phyloP scores from a whole-genome alignment of 2,329 filamentous ascomycete species.

The Claviceps citrina region DNA sequence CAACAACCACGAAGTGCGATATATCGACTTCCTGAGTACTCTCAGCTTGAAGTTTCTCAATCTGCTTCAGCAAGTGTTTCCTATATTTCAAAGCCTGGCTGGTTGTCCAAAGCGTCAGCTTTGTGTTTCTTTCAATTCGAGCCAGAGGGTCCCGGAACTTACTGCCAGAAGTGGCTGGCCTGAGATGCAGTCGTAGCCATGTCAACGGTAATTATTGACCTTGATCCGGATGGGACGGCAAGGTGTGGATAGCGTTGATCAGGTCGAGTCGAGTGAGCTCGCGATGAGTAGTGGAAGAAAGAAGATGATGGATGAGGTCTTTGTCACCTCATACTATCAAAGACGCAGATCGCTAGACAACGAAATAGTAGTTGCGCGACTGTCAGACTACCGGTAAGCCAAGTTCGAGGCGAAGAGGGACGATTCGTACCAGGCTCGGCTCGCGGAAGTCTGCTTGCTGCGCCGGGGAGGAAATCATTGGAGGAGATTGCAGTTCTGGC shows the following conservation, averaged over 20 bases:
- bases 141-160: too few species aligned
- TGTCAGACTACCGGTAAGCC: conserved; percentile 21
- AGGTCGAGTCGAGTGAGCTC: background rate
- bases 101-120: conserved; percentile 7
- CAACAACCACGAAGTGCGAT: conserved; percentile 28
- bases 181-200: conserved; percentile 11
- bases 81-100: conserved; percentile 30
- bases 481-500: conserved; percentile 12
- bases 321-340: conserved; percentile 21
- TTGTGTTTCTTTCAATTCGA: too few species aligned
- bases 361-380: conserved; percentile 8
- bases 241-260: background rate
- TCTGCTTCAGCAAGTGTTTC: conserved; percentile 26
- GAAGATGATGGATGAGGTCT: conserved; percentile 11
- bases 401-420: conserved; percentile 12
- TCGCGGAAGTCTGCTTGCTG: conserved; percentile 21
- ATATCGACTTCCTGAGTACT: conserved; percentile 21
- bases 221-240: conserved; percentile 4
- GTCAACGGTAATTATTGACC: background rate
- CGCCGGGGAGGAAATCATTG: conserved; percentile 22
- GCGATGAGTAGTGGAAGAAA: conserved; percentile 1
- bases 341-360: conserved; percentile 10
- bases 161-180: conserved; percentile 26
- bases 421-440: conserved; percentile 19
- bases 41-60: conserved; percentile 26